These are phyloP conservation scores for Pyrenopolyporus hunteri DNA, from an alignment of 495 filamentous ascomycete genomes.

Conservation along the genomic window DNA sequence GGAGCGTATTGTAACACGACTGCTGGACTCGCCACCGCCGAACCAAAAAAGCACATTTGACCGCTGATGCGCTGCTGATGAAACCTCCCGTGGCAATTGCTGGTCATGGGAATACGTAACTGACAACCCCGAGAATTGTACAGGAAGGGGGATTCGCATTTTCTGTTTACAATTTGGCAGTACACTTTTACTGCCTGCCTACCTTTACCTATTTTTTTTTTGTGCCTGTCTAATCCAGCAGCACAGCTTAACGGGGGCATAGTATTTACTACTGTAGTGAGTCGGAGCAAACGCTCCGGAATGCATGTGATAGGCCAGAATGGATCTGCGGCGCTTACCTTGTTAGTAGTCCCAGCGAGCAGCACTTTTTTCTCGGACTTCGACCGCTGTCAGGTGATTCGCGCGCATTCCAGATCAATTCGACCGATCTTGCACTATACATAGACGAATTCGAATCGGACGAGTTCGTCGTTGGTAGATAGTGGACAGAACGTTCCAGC, in stretches of 20 bases:
- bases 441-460: constrained; percentile 9
- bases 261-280: constrained; percentile 23
- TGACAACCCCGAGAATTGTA: constrained; percentile 19
- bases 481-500: background rate
- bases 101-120: constrained; percentile 44
- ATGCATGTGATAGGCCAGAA: constrained; percentile 41
- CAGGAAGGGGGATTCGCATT: constrained; percentile 34
- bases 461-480: constrained; percentile 1
- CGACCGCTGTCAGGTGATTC: constrained; percentile 27
- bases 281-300: constrained; percentile 49
- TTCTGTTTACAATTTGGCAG: constrained; percentile 31
- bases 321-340: constrained; percentile 45
- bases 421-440: constrained; percentile 14
- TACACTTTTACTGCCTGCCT: constrained; percentile 34
- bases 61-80: constrained; percentile 33
- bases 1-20: constrained; percentile 28
- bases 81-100: constrained; percentile 43
- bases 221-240: constrained; percentile 38
- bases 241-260: constrained; percentile 40
- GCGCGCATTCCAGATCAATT: constrained; percentile 26
- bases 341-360: constrained; percentile 32
- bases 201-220: constrained; percentile 40
- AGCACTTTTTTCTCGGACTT: constrained; percentile 25
- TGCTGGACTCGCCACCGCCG: constrained; percentile 31
- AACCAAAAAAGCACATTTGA: constrained; percentile 32